These are phyloP conservation scores for Apophysomyces ossiformis DNA, from an alignment of 371 early-diverging fungal species.

Conservation along the genomic window DNA sequence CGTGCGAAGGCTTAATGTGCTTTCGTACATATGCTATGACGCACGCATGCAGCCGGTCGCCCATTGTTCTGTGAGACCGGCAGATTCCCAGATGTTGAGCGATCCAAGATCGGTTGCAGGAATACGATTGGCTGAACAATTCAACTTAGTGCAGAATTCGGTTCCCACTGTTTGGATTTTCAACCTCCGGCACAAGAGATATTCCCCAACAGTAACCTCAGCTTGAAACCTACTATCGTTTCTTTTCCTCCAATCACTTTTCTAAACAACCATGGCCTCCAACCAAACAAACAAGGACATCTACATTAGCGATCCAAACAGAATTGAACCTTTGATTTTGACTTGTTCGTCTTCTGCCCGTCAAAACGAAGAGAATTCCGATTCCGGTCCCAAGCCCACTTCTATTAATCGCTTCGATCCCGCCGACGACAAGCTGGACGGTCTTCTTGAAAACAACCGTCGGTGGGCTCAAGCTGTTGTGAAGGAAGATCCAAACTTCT, in stretches of 20 bases:
- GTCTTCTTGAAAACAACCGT: constrained; percentile 34
- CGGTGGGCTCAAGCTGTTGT: constrained; percentile 45
- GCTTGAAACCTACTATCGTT: background rate
- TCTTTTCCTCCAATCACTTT: background rate
- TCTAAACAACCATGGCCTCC: background rate
- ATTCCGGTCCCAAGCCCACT: background rate
- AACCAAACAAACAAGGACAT: background rate
- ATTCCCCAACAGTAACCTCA: too few relatives aligned
- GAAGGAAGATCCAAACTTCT: constrained; percentile 43
- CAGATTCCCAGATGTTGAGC: background rate
- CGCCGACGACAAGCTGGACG: constrained; percentile 24
- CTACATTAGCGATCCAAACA: constrained; percentile 1
- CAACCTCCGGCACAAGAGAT: too few relatives aligned
- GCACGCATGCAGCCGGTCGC: background rate
- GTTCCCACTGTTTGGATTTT: too few relatives aligned
- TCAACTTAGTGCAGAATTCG: too few relatives aligned
- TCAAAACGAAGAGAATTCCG: background rate
- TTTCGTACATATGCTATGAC: background rate
- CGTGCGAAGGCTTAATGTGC: too few relatives aligned
- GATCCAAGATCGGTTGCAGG: background rate
- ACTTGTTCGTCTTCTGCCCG: background rate
- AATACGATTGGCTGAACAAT: too few relatives aligned
- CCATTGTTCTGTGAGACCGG: background rate
- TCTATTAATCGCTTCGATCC: constrained; percentile 32
- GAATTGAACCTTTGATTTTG: constrained; percentile 8